These are phyloP conservation scores for Sugiyamaella lignohabitans DNA, from an alignment of 805 yeast species.

Conservation along the genomic window DNA sequence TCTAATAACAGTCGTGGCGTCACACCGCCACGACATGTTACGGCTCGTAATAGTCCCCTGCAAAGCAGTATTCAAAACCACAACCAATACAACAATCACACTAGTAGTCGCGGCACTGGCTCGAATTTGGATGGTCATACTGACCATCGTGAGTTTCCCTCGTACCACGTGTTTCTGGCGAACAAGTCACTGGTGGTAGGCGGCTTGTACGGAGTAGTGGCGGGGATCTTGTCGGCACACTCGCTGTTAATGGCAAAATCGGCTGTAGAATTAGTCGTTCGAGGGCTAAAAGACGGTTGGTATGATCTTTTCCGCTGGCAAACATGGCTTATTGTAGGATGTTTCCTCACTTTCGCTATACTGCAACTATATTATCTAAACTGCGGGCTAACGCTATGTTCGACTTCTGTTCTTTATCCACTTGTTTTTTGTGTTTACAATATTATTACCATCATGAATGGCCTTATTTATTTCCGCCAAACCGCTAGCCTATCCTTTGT, in stretches of 20 bases:
- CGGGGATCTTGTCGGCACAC: constrained; percentile 80
- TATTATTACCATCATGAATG: constrained; percentile 59
- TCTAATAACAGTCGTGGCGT: not conserved
- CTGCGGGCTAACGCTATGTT: constrained; percentile 59
- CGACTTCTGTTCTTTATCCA: constrained; percentile 78
- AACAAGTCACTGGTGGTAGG: constrained; percentile 35
- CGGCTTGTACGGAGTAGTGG: constrained; percentile 53
- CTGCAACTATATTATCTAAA: constrained; percentile 69
- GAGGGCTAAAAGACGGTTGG: constrained; percentile 35
- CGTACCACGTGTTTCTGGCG: not conserved
- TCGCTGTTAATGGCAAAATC: constrained; percentile 82
- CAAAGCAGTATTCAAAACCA: not conserved
- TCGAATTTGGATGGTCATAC: not conserved
- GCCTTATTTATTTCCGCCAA: constrained; percentile 53
- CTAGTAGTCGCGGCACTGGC: not conserved
- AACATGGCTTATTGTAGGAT: constrained; percentile 45
- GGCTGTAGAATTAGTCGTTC: constrained; percentile 60
- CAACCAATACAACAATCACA: too few species aligned
- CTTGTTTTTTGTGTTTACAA: constrained; percentile 80
- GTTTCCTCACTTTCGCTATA: constrained; percentile 58
- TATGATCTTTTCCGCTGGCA: constrained; percentile 36
- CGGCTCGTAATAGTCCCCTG: not conserved
- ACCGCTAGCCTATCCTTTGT: constrained; percentile 34
- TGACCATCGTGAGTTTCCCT: not conserved
- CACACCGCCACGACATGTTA: not conserved